phyloP scores from a whole-genome alignment of 176 grass and related monocot species.

The Eragrostis nindensis region DNA sequence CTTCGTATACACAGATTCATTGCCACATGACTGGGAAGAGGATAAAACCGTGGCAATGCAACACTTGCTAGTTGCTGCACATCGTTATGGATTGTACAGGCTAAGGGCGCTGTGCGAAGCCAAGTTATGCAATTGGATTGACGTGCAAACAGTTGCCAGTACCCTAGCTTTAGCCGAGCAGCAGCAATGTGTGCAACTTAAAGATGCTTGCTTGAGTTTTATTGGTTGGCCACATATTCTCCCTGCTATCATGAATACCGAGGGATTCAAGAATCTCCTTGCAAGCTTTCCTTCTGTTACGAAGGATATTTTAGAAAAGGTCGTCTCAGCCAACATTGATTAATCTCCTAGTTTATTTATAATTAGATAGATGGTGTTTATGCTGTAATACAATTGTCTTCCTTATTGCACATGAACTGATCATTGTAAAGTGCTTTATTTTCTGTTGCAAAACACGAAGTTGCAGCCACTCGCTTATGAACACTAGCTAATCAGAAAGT shows the following conservation, averaged over 20 bases:
- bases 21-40: too few relatives aligned
- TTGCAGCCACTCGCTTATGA: too few relatives aligned
- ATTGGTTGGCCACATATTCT: neutral
- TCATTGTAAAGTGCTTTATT: too few relatives aligned
- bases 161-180: conserved; percentile 5
- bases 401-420: too few relatives aligned
- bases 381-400: too few relatives aligned
- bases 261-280: conserved; percentile 25
- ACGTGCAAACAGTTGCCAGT: too few relatives aligned
- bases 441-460: too few relatives aligned
- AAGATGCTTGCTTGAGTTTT: conserved; percentile 11
- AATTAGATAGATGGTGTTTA: too few relatives aligned
- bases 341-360: too few relatives aligned
- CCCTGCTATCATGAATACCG: neutral
- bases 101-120: neutral
- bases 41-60: neutral
- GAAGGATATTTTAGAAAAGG: conserved; percentile 1
- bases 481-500: too few relatives aligned
- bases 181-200: neutral
- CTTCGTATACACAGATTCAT: too few relatives aligned
- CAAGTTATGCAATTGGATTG: too few relatives aligned
- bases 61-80: neutral
- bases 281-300: neutral
- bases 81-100: neutral
- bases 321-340: neutral